Evolutionary conservation across 805 yeast genomes (phyloP), one percentile per base, ranked within the genome.

Genomic region (Geotrichum ghanense): DNA sequence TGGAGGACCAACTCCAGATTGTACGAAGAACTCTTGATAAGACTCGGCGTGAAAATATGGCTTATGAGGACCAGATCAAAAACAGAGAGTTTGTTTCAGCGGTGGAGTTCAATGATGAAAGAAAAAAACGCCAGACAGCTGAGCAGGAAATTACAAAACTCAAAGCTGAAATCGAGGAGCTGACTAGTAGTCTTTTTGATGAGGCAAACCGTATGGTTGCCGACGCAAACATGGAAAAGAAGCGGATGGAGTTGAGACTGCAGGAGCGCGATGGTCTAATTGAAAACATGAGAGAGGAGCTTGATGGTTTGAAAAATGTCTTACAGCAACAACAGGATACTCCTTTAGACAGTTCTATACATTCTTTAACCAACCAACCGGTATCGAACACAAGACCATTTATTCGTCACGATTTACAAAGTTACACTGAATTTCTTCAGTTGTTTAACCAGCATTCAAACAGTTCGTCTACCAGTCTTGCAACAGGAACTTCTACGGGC

Each of bases 131-230:
- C 50, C 60, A 56, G 5, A 68, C 60, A 2, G 80, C 86, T 0
- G 81, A 79, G 50, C 65, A 63, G 6, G 83, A 81, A 53, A 79
- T 76, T 12, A 67, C 73, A 41, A 71, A 73, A 49, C 63, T 85
- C 43, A 73, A 81, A 50, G 76, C 72, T 20, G 95, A 87, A 60
- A 84, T 84, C 42, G 90, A 83, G 58, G 95, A 86, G 42, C 64
- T 87, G 43, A 76, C 88, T 1, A 87, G 81, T 1, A 77, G 86
- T 2, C 66, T 87, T 43, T 87, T 87, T 59, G 81, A 76, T 51
- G 90, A 86, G 59, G 96, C 95, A 22, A 85, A 85, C 59, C 72
- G 73, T 42, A 83, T 85, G 86, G 96, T 87, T 5, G 76, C 82
- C 44, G 76, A 79, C 51, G 95, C 95, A 0, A 76, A 84, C 50